Evolutionary conservation across 495 filamentous ascomycete species (phyloP).

Genomic region (Friedmanniomyces endolithicus): DNA sequence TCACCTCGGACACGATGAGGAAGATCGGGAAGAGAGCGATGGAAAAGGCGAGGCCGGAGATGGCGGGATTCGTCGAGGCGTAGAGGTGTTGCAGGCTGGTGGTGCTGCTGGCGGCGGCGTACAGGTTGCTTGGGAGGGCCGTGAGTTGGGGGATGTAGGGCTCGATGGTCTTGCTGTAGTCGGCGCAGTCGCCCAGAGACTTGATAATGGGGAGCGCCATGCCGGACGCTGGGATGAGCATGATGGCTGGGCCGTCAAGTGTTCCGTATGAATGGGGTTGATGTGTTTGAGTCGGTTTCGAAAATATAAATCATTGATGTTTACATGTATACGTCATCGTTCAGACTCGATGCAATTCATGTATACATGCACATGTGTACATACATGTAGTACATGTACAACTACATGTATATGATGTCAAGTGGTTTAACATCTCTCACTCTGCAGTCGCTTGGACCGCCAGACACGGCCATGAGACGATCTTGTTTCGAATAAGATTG

Average conservation of each 20-base stretch:
- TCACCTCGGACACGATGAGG: conserved; percentile 65
- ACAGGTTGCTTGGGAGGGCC: conserved; percentile 51
- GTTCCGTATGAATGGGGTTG: too few species aligned
- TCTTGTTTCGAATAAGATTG: too few species aligned
- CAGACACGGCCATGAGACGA: too few species aligned
- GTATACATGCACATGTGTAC: too few species aligned
- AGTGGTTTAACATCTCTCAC: too few species aligned
- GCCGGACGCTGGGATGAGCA: conserved; percentile 16
- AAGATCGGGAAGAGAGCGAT: conserved; percentile 55
- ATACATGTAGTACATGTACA: too few species aligned
- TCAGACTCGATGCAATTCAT: too few species aligned
- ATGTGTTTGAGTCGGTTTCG: too few species aligned
- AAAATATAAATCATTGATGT: too few species aligned
- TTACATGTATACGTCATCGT: too few species aligned
- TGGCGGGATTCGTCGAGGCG: conserved; percentile 72
- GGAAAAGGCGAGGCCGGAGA: conserved; percentile 61
- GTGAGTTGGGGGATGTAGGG: conserved; percentile 71
- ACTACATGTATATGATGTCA: too few species aligned
- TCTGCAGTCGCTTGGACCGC: too few species aligned
- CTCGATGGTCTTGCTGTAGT: conserved; percentile 56
- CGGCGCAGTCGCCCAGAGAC: conserved; percentile 56
- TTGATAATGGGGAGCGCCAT: conserved; percentile 50
- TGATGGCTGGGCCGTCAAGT: conserved; percentile 1
- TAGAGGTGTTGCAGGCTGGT: conserved; percentile 55
- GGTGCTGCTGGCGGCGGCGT: conserved; percentile 43